A percentile compares a stretch with the other conserved stretches of the same genome.
These are phyloP conservation scores for Sorghum bicolor DNA, from an alignment of 176 grass and related monocot species.

Conservation along the genomic window Sorghum_bicolor_NCBIv3 NC_012878.2:5408001-5408500, in stretches of 20 bases:
- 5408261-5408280: background rate
- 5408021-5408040: constrained; percentile 70
- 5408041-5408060: constrained; percentile 86
- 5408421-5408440: constrained; percentile 52
- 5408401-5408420: background rate
- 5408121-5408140: background rate
- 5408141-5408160: background rate
- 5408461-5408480: constrained; percentile 42
- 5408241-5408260: background rate
- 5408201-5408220: background rate
- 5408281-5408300: constrained; percentile 8
- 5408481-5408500: constrained; percentile 91
- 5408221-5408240: background rate
- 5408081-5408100: background rate
- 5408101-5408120: background rate
- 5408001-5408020: constrained; percentile 54
- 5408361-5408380: background rate
- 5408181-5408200: background rate
- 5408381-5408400: background rate
- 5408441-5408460: constrained; percentile 83
- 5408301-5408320: background rate
- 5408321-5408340: background rate
- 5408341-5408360: background rate
- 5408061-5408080: constrained; percentile 42
- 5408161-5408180: background rate